phyloP scores from a whole-genome alignment of 2,329 filamentous ascomycete genomes.

The Metarhizium rileyi region DNA sequence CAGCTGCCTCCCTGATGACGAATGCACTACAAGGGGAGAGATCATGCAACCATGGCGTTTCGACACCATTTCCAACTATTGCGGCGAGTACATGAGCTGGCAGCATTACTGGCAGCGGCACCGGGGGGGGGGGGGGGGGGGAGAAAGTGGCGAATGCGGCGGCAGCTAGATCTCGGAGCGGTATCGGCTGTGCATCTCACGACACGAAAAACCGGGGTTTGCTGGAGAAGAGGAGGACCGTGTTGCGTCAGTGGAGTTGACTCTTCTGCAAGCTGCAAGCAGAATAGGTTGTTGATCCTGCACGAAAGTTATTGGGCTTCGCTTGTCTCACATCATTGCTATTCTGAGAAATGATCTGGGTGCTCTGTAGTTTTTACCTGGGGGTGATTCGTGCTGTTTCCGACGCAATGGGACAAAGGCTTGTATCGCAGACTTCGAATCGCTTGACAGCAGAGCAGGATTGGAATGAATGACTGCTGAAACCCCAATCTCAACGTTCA shows the following conservation, averaged over 20 bases:
- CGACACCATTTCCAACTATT: neutral
- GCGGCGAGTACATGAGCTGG: neutral
- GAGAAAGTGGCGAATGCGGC: conserved; percentile 1
- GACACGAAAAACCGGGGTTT: conserved; percentile 2
- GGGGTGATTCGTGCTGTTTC: neutral
- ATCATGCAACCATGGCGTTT: neutral
- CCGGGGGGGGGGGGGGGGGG: too few relatives aligned
- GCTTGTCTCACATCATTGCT: neutral
- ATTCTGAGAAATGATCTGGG: neutral
- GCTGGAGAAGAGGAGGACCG: neutral
- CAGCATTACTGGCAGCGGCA: neutral
- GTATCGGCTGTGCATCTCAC: neutral
- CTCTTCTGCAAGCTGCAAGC: neutral
- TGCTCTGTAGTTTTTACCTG: neutral
- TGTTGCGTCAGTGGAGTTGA: neutral
- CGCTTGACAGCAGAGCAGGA: neutral
- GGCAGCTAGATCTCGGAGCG: neutral
- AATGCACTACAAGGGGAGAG: neutral
- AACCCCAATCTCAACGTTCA: neutral
- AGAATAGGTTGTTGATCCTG: neutral
- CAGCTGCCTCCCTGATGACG: neutral
- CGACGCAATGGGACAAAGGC: neutral
- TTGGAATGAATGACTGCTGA: too few relatives aligned
- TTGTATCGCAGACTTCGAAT: neutral
- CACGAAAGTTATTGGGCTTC: neutral